Base-by-base conservation (phyloP, 2,329 filamentous ascomycete species). In the Aspergillus puulaauensis region DNA sequence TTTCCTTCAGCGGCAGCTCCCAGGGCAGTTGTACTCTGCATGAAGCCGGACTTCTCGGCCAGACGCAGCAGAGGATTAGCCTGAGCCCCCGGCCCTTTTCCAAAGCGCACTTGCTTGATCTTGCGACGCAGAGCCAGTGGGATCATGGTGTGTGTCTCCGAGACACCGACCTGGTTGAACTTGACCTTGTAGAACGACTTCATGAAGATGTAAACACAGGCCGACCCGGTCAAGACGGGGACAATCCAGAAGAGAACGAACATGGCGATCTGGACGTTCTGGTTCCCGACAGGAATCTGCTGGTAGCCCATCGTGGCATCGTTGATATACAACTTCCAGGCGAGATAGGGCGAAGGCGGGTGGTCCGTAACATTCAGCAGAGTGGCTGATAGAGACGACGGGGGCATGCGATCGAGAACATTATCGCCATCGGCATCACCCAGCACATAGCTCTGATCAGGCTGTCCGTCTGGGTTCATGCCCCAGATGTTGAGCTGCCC, bases 401-500 rank as follows among this genome's bases (percentile, higher is more conserved):
- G 83, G 5, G 85, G 86, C 1, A 84, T 77, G 39, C 84, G 83
- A 11, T 31, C 27, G 9, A 31, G 27, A 1, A 31, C 27, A 9
- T 31, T 31, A 11, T 31, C 27, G 9, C 27, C 27, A 31, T 31
- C 27, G 0, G 27, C 27, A 31, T 31, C 27, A 66, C 89, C 86
- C 19, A 88, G 73, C 5, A 88, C 76, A 80, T 81, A 58, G 84
- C 78, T 31, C 27, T 31, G 27, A 68, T 89, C 86, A 0, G 86
- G 85, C 63, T 82, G 73, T 19, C 85, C 84, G 68, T 87, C 81
- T 0, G 82, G 80, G 64, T 88, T 86, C 68, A 88, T 84, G 50
- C 86, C 86, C 86, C 86, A 89, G 5, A 86, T 78, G 62, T 88
- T 89, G 56, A 88, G 73, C 64, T 88, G 85, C 56, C 85, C 81